phyloP scores from a whole-genome alignment of 2,329 filamentous ascomycete genomes.

The Dendryphion nanum region DNA sequence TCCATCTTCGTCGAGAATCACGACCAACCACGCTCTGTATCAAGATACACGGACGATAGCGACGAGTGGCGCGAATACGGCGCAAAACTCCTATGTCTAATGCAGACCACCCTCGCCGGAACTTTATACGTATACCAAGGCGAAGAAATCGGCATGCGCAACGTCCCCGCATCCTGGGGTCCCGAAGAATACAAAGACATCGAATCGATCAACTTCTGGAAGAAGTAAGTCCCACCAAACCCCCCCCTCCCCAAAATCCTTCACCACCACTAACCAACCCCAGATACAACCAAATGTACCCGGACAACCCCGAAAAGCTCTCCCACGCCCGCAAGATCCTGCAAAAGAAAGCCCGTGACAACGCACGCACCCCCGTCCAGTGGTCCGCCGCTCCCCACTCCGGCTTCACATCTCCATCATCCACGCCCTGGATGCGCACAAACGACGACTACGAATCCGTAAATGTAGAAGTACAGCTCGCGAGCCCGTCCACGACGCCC shows the following conservation, averaged over 20 bases:
- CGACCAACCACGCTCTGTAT: constrained; percentile 52
- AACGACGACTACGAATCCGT: constrained; percentile 55
- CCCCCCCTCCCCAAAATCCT: too few species aligned
- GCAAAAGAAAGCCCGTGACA: constrained; percentile 63
- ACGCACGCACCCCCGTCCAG: constrained; percentile 66
- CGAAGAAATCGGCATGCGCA: constrained; percentile 53
- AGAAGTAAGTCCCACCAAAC: constrained; percentile 31
- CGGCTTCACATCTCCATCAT: constrained; percentile 58
- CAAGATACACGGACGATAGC: constrained; percentile 49
- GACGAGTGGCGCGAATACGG: constrained; percentile 47
- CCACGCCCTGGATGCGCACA: constrained; percentile 61
- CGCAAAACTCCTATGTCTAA: constrained; percentile 49
- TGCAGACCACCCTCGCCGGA: constrained; percentile 48
- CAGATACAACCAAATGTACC: constrained; percentile 26
- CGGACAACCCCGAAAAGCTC: constrained; percentile 25
- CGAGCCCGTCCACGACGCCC: constrained; percentile 22
- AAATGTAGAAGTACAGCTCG: constrained; percentile 57
- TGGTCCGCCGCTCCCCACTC: constrained; percentile 58
- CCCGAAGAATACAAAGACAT: constrained; percentile 52
- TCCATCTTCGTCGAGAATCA: constrained; percentile 54
- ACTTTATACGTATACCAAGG: constrained; percentile 53
- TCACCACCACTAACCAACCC: too few species aligned
- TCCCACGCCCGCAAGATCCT: constrained; percentile 40
- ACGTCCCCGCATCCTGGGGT: constrained; percentile 44
- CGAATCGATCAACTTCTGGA: constrained; percentile 57